Conservation (phyloP, 1,284 basidiomycete species). For the Ceratobasidium sp. region DNA sequence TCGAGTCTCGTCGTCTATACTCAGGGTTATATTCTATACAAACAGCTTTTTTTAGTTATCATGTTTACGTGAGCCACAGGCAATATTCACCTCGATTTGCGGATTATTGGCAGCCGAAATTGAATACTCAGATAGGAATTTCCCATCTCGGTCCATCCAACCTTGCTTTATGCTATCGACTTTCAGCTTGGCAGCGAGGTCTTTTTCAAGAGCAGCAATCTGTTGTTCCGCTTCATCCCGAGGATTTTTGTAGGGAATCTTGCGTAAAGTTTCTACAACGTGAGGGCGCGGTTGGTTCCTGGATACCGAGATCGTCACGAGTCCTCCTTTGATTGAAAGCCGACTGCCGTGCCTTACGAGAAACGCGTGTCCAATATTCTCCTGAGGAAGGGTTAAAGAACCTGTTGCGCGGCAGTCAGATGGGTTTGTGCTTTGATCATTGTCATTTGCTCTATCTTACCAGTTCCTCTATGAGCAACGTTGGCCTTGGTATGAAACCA, state of each 20-base stretch:
- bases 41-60: not conserved
- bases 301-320: constrained; percentile 53
- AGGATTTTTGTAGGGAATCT: constrained; percentile 61
- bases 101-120: constrained; percentile 51
- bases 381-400: constrained; percentile 58
- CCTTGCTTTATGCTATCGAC: constrained; percentile 62
- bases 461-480: constrained; percentile 53
- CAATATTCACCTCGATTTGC: constrained; percentile 49
- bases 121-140: constrained; percentile 62
- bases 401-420: not conserved
- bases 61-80: constrained; percentile 53
- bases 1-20: constrained; percentile 15
- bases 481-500: constrained; percentile 55
- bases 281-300: constrained; percentile 47
- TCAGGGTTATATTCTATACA: not conserved
- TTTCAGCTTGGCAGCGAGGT: constrained; percentile 49
- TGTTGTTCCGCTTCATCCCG: constrained; percentile 61
- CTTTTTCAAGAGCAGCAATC: constrained; percentile 49
- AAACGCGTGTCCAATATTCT: constrained; percentile 53
- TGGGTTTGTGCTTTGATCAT: not conserved
- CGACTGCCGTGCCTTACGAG: constrained; percentile 55
- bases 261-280: constrained; percentile 54
- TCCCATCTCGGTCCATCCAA: constrained; percentile 60
- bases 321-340: constrained; percentile 50
- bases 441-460: constrained; percentile 40